Conservation (phyloP, 495 filamentous ascomycete species). For the Pseudevernia furfuracea region DNA sequence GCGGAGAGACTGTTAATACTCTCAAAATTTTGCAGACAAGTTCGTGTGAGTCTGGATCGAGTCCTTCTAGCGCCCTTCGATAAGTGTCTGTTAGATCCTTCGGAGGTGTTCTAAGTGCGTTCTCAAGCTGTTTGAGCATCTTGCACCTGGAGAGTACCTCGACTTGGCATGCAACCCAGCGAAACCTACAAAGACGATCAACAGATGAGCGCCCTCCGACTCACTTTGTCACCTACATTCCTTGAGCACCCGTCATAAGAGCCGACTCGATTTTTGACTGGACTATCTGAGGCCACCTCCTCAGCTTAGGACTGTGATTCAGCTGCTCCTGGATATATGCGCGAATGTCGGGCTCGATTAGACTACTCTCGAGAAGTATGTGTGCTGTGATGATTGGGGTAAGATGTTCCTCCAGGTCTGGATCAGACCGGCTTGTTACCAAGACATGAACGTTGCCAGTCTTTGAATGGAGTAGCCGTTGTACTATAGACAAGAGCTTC, state of each 20-base stretch:
- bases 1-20: not conserved
- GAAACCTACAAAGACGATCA: not conserved
- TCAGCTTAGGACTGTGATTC: not conserved
- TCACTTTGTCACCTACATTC: slow-evolving; percentile 1
- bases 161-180: slow-evolving; percentile 5
- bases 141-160: slow-evolving; percentile 1
- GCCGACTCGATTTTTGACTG: not conserved
- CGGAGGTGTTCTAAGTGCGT: not conserved
- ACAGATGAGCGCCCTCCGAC: not conserved
- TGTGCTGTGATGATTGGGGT: not conserved
- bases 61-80: not conserved
- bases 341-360: slow-evolving; percentile 2
- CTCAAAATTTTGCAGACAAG: not conserved
- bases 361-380: not conserved
- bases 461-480: not conserved
- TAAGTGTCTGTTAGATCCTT: slow-evolving; percentile 1
- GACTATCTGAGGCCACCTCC: slow-evolving; percentile 2
- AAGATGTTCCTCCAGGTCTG: slow-evolving; percentile 3
- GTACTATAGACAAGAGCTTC: slow-evolving; percentile 1
- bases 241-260: slow-evolving; percentile 4
- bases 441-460: slow-evolving; percentile 2
- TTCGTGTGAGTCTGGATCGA: not conserved
- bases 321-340: slow-evolving; percentile 1
- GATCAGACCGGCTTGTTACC: slow-evolving; percentile 5
- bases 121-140: slow-evolving; percentile 3